Evolutionary conservation across 768 basidiomycete species (phyloP).

Genomic region (Lactifluus volemus): DNA sequence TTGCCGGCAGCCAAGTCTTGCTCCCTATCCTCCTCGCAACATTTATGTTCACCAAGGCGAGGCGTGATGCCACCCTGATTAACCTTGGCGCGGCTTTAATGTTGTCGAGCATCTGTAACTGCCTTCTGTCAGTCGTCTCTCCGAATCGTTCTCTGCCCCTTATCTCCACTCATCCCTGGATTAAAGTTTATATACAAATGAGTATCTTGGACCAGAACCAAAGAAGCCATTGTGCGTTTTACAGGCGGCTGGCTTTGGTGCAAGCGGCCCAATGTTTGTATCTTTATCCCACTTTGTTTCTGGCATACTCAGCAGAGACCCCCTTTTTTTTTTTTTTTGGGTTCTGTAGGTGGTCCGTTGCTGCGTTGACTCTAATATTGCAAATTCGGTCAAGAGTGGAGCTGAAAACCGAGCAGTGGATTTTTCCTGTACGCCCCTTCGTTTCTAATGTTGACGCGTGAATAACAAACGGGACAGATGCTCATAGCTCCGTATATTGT

Average conservation of each 20-base stretch:
- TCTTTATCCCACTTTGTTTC: neutral
- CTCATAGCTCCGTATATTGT: neutral
- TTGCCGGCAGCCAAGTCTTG: constrained; percentile 4
- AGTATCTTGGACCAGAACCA: constrained; percentile 12
- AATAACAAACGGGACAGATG: neutral
- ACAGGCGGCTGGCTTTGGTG: constrained; percentile 11
- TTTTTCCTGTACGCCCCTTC: neutral
- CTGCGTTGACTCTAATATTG: neutral
- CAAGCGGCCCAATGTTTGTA: constrained; percentile 3
- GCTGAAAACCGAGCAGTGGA: neutral
- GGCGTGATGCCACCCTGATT: constrained; percentile 3
- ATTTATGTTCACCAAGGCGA: constrained; percentile 10
- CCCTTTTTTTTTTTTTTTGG: neutral
- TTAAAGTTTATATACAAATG: constrained; percentile 6
- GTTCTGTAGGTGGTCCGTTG: constrained; percentile 1
- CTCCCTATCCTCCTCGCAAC: constrained; percentile 8
- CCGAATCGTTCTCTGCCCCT: neutral
- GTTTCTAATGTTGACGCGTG: neutral
- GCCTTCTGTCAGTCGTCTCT: constrained; percentile 3
- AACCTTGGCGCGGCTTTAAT: constrained; percentile 2
- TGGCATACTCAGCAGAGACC: neutral
- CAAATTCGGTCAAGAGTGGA: constrained; percentile 4
- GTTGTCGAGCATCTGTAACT: neutral
- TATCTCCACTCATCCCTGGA: neutral
- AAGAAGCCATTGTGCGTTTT: neutral